Percentiles rank a stretch among this genome's conserved stretches.
Conservation (phyloP, 768 basidiomycete species). For the Psilocybe cyanescens region DNA sequence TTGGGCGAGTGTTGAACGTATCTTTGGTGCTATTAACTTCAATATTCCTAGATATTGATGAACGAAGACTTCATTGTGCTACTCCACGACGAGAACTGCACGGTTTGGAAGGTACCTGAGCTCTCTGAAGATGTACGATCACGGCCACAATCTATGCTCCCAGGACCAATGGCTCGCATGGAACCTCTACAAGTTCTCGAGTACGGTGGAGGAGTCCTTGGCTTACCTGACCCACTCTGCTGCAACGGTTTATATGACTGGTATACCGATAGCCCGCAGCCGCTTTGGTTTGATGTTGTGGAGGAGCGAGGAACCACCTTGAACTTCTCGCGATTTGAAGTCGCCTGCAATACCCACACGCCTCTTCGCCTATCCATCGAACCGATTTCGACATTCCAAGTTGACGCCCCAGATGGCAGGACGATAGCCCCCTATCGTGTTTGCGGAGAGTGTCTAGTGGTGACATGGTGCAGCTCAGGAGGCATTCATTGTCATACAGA, state of each 20-base stretch:
- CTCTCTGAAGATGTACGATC: neutral
- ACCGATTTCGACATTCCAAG: neutral
- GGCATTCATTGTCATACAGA: constrained; percentile 12
- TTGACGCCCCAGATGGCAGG: neutral
- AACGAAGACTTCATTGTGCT: constrained; percentile 8
- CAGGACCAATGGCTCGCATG: neutral
- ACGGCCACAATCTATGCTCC: neutral
- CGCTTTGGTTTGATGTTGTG: constrained; percentile 17
- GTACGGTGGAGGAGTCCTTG: neutral
- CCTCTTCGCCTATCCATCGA: neutral
- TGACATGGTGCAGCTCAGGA: neutral
- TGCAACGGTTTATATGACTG: constrained; percentile 20
- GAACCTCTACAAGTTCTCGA: neutral
- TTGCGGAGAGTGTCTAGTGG: constrained; percentile 6
- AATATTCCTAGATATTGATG: constrained; percentile 16
- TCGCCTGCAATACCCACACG: neutral
- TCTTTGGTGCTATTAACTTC: neutral
- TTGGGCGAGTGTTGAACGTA: neutral
- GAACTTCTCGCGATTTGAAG: constrained; percentile 2
- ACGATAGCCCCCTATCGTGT: constrained; percentile 11
- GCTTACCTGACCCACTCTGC: neutral
- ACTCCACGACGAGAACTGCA: constrained; percentile 4
- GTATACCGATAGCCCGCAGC: constrained; percentile 21
- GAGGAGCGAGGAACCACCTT: neutral
- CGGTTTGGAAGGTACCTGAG: constrained; percentile 17